A percentile compares a stretch with the other conserved stretches of the same genome.
phyloP scores from a whole-genome alignment of 106 monocot genomes.

The Agapanthus africanus region DNA sequence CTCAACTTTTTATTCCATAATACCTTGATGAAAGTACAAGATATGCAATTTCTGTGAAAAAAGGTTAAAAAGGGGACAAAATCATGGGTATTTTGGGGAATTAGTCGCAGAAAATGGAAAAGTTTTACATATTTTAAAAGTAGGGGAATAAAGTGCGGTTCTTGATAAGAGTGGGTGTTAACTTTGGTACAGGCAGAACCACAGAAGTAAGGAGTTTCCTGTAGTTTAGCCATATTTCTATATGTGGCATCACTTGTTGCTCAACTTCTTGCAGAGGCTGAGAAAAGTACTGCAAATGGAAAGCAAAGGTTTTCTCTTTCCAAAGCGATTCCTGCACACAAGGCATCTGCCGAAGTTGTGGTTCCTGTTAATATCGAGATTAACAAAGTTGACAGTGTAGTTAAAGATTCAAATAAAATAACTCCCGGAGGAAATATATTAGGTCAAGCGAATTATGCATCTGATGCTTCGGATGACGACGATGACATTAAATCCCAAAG shows the following conservation, averaged over 20 bases:
- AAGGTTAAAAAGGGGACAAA: too few relatives aligned
- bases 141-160: too few relatives aligned
- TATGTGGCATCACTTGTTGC: slow-evolving; percentile 7
- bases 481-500: slow-evolving; percentile 27
- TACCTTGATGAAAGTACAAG: too few relatives aligned
- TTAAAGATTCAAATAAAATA: slow-evolving; percentile 14
- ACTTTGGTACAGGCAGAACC: too few relatives aligned
- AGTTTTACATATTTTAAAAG: too few relatives aligned
- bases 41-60: too few relatives aligned
- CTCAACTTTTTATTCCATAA: too few relatives aligned
- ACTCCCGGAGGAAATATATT: slow-evolving; percentile 45
- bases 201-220: too few relatives aligned
- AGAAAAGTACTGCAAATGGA: slow-evolving; percentile 15
- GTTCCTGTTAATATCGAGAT: slow-evolving; percentile 23
- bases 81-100: too few relatives aligned
- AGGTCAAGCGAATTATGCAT: slow-evolving; percentile 64
- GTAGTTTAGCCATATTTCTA: too few relatives aligned
- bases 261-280: slow-evolving; percentile 29
- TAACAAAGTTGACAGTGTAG: slow-evolving; percentile 11
- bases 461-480: slow-evolving; percentile 56
- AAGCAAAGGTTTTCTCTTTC: slow-evolving; percentile 26
- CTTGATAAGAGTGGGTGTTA: too few relatives aligned
- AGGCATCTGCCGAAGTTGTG: slow-evolving; percentile 29
- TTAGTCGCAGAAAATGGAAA: too few relatives aligned
- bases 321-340: slow-evolving; percentile 15